Conservation (phyloP, 148 eudicot genomes). For the Chenopodium berlandieri region DNA sequence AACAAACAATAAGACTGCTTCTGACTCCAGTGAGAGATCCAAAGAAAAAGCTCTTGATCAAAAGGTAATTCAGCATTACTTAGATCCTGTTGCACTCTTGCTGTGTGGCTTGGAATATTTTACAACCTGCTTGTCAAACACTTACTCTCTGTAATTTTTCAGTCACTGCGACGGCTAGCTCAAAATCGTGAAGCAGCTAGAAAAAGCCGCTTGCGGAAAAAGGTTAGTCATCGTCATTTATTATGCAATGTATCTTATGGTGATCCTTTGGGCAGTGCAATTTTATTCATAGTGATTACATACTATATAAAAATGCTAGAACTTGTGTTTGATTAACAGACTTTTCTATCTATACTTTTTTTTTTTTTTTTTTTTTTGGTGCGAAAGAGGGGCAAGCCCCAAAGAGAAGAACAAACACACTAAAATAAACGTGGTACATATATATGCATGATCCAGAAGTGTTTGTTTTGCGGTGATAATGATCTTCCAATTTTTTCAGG, state of each 20-base stretch:
- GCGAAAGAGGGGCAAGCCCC: no score
- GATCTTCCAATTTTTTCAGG: slow-evolving; percentile 36
- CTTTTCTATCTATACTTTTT: not conserved
- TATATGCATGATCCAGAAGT: not conserved
- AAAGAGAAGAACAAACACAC: no score
- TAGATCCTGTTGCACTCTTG: not conserved
- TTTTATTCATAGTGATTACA: not conserved
- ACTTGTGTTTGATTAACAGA: not conserved
- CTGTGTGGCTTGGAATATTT: not conserved
- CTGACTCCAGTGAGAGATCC: slow-evolving; percentile 87
- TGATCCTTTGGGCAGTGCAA: not conserved
- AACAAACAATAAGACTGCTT: slow-evolving; percentile 45
- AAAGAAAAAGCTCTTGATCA: slow-evolving; percentile 79
- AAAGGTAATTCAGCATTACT: slow-evolving; percentile 49
- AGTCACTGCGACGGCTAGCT: slow-evolving; percentile 90
- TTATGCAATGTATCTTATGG: not conserved
- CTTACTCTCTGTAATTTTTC: slow-evolving; percentile 23
- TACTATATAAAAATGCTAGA: not conserved
- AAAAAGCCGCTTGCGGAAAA: slow-evolving; percentile 88
- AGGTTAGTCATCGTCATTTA: slow-evolving; percentile 39
- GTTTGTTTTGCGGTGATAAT: no score
- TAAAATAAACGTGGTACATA: no score
- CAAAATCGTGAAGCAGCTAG: slow-evolving; percentile 99
- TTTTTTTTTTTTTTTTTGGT: no score
- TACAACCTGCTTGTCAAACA: not conserved